Evolutionary conservation across 495 filamentous ascomycete genomes (phyloP), one percentile per base, ranked within the genome.

Genomic region (Penicillium mononematosum): DNA sequence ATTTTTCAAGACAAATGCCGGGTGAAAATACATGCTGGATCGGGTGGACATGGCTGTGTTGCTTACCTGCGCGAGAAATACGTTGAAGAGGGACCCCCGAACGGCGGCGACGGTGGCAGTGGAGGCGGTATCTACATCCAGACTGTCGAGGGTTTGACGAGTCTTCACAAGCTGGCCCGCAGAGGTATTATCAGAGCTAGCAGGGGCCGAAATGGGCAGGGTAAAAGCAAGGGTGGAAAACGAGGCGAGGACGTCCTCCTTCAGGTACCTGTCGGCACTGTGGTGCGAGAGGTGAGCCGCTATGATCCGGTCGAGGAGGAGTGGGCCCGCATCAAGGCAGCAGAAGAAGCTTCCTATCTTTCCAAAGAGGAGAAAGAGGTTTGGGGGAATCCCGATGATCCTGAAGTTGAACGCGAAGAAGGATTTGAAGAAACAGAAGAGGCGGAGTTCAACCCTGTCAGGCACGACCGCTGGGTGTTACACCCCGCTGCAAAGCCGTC

Each of bases 41-140:
- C 78, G 24, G 94, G 94, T 16, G 94, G 94, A 0, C 81, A 96
- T 62, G 94, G 94, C 49, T 98, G 94, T 67, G 88, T 96, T 49
- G 92, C 94, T 0, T 98, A 95, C 69, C 76, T 95, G 38, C 85
- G 92, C 2, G 94, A 98, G 62, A 92, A 92, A 56, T 98, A 84
- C 70, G 78, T 96, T 22, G 81, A 85, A 45, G 81, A 91, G 52
- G 94, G 94, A 0, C 93, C 93, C n/a, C 79, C 94, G n/a, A 97
- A 98, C 71, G 95, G 94, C 46, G 94, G 94, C 47, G 91, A 98
- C 70, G 94, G 94, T 29, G 94, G 94, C 14, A 88, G 82, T 50
- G 94, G 94, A 45, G 94, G 94, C 19, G 92, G 86, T 63, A 76
- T 98, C 58, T 98, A 94, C 75, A 94, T 98, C 53, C 95, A 97